Base-by-base conservation (phyloP, 2,329 filamentous ascomycete genomes). In the Phaeoacremonium minimum region DNA sequence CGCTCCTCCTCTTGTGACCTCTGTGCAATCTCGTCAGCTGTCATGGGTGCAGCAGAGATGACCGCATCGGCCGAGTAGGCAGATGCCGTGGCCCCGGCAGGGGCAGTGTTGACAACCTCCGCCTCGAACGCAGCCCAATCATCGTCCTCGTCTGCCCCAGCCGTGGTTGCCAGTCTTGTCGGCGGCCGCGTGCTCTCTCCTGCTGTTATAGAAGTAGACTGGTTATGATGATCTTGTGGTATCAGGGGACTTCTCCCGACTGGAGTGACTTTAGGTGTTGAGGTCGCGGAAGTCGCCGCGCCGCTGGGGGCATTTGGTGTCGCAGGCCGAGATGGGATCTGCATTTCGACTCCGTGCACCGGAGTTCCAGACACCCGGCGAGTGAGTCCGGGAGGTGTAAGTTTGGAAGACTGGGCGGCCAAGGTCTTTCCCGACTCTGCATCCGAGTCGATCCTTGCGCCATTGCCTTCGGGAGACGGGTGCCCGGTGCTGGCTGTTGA, bases 121-220 rank as follows among this genome's bases (percentile, higher is more conserved):
- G 85, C 85, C 56, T 95, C 84, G 54, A 95, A 94, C 7, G 87
- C 86, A 3, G 86, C 84, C 85, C 86, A 93, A 60, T 93, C 86
- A 52, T 95, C 87, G 54, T 90, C 80, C 15, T 31, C 28, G 26
- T 35, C 32, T 17, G 47, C 22, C 9, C 37, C 35, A 28, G 44
- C 38, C n/a, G 47, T 29, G 17, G 39, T 33, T 7, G 40, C 30
- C 33, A 32, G 44, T 32, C 33, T 38, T 20, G 35, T 18, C 6
- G 32, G 32, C 16, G 30, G 32, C 33, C n/a, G 36, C 11, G 39
- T 38, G 9, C 16, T 18, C 4, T 22, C 18, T 11, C 13, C 30
- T n/a, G n/a, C 14, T 13, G 26, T 33, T 6, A 16, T 33, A n/a
- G 41, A 18, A 22, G 22, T 15, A 28, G 36, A 32, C 9, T 32